Evolutionary conservation across 2,329 filamentous ascomycete genomes (phyloP), one percentile per base, ranked within the genome.

Genomic region (Orbilia quercus): DNA sequence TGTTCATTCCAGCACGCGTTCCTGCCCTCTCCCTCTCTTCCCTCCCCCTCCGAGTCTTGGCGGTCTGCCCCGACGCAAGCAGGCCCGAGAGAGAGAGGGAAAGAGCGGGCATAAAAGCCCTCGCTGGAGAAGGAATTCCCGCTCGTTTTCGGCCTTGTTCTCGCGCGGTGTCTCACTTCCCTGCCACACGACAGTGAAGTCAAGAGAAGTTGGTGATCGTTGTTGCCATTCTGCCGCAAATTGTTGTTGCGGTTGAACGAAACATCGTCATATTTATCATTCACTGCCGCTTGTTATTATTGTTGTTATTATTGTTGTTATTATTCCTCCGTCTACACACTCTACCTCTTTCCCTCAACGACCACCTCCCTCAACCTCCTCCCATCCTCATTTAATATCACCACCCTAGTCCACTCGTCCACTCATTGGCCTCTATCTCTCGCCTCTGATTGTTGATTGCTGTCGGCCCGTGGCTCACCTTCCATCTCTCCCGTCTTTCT

Each of bases 1-100:
- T n/a, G n/a, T 36, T n/a, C 62, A 65, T 65, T 65, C 64, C 12
- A 4, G 9, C 60, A 47, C 63, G 63, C 45, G 44, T 67, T 58
- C 36, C 23, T 36, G 5, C n/a, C 28, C 28, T 31, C 28, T 31
- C 9, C 28, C 9, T 31, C 11, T 18, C 53, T 9, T 31, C 9
- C 28, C 9, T 31, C 11, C 18, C 53, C 31, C 51, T 67, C 63
- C 63, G 63, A 53, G 63, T 44, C 63, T 59, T 67, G 63, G 63
- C 63, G 63, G 63, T 31, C 59, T 50, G 11, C 38, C 23, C 23
- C 14, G 16, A 16, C 44, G 34, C 53, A 59, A 54, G 50, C 34
- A 45, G 55, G 42, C n/a, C n/a, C n/a, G n/a, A n/a, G n/a, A n/a
- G 34, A 28, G 64, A 69, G 64, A 42, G n/a, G 18, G 36, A 69